Percentiles rank a stretch among this genome's conserved stretches.
Conservation (phyloP, 2,329 filamentous ascomycete genomes). For the Camillea tinctor region DNA sequence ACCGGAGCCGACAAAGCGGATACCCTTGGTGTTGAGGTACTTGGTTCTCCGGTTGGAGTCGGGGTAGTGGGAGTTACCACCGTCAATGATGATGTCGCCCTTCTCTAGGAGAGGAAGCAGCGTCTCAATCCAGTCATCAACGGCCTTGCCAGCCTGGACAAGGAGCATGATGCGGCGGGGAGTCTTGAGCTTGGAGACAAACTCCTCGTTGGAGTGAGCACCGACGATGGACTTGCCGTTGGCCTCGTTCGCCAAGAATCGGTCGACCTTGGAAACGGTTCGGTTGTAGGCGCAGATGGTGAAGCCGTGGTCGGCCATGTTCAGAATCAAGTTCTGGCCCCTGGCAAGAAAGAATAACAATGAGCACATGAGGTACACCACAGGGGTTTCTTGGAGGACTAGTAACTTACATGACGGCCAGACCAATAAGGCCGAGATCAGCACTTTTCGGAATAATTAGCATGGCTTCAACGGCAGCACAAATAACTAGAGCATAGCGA, state of each 20-base stretch:
- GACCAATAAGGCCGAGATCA: slow-evolving; percentile 90
- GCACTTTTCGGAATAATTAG: slow-evolving; percentile 64
- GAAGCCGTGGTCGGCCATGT: slow-evolving; percentile 89
- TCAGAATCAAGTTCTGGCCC: slow-evolving; percentile 85
- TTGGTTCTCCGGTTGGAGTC: slow-evolving; percentile 96
- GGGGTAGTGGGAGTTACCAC: slow-evolving; percentile 98
- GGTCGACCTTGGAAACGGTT: slow-evolving; percentile 97
- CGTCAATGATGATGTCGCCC: slow-evolving; percentile 98
- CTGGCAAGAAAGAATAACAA: slow-evolving; percentile 32
- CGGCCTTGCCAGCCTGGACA: slow-evolving; percentile 96
- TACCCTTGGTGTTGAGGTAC: slow-evolving; percentile 83
- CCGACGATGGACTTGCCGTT: slow-evolving; percentile 95
- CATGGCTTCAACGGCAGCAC: slow-evolving; percentile 39
- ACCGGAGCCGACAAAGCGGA: slow-evolving; percentile 94
- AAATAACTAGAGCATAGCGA: slow-evolving; percentile 18
- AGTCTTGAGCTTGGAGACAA: slow-evolving; percentile 93
- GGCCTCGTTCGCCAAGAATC: slow-evolving; percentile 86
- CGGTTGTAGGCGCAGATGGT: slow-evolving; percentile 98
- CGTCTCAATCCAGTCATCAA: slow-evolving; percentile 98
- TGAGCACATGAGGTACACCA: slow-evolving; percentile 15
- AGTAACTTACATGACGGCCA: slow-evolving; percentile 76
- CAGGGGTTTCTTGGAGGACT: slow-evolving; percentile 5
- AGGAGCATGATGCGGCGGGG: slow-evolving; percentile 97
- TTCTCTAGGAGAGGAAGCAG: slow-evolving; percentile 79
- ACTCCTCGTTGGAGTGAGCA: slow-evolving; percentile 91